phyloP scores from a whole-genome alignment of 2,329 filamentous ascomycete genomes.

The Monilinia vaccinii-corymbosi region DNA sequence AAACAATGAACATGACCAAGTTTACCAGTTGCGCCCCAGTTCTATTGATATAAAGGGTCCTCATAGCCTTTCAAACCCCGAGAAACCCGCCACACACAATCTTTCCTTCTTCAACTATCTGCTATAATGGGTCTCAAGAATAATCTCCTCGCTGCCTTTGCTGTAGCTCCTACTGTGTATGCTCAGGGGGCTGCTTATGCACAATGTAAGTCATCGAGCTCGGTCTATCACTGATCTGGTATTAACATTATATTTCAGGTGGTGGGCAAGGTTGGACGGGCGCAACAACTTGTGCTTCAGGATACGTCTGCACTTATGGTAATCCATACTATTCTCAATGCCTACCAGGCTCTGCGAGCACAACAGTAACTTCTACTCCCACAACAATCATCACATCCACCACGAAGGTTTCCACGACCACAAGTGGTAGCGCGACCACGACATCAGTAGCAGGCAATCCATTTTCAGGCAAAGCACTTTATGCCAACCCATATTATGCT shows the following conservation, averaged over 20 bases:
- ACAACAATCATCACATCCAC: conserved; percentile 8
- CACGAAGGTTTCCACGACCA: conserved; percentile 4
- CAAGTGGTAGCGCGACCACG: conserved; percentile 15
- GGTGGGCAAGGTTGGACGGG: conserved; percentile 24
- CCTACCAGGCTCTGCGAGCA: conserved; percentile 18
- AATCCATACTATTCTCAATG: conserved; percentile 27
- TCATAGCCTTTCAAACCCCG: background rate
- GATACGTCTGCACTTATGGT: conserved; percentile 21
- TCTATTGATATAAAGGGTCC: conserved; percentile 3
- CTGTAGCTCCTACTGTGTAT: conserved; percentile 25
- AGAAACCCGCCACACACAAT: background rate
- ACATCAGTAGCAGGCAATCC: conserved; percentile 40
- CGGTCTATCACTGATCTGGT: background rate
- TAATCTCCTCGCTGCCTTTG: conserved; percentile 24
- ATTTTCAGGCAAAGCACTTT: conserved; percentile 40
- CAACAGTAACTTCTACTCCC: conserved; percentile 11
- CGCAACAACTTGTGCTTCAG: conserved; percentile 24
- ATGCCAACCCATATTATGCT: conserved; percentile 44
- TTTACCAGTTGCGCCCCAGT: background rate
- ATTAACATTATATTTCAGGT: conserved; percentile 14
- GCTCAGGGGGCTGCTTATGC: conserved; percentile 22
- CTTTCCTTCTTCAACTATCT: conserved; percentile 6
- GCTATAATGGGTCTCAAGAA: conserved; percentile 24
- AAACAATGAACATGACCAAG: background rate
- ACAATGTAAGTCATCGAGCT: conserved; percentile 22